Conservation (phyloP, 2,329 filamentous ascomycete genomes). For the Ampelomyces quisqualis region DNA sequence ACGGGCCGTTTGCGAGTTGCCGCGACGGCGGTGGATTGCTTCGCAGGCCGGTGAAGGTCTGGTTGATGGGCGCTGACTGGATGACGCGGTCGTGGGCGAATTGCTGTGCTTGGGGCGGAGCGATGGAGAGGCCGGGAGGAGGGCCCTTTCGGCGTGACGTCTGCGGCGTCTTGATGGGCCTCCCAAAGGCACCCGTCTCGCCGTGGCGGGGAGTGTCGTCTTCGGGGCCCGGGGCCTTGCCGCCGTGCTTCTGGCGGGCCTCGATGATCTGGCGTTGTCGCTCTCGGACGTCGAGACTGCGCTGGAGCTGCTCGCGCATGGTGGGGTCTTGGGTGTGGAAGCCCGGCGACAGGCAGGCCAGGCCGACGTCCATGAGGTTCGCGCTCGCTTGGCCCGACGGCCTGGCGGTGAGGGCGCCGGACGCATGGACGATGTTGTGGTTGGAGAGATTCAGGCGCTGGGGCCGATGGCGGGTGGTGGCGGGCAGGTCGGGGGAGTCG, state of each 20-base stretch:
- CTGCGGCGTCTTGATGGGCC: slow-evolving; percentile 65
- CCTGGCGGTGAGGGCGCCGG: slow-evolving; percentile 59
- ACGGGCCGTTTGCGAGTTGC: slow-evolving; percentile 77
- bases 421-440: slow-evolving; percentile 46
- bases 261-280: slow-evolving; percentile 96
- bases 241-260: slow-evolving; percentile 74
- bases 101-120: slow-evolving; percentile 87
- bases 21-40: slow-evolving; percentile 63
- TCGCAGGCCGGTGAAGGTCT: slow-evolving; percentile 91
- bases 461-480: slow-evolving; percentile 71
- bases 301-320: slow-evolving; percentile 92
- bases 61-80: slow-evolving; percentile 90
- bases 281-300: slow-evolving; percentile 89
- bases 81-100: slow-evolving; percentile 95
- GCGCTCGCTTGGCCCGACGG: slow-evolving; percentile 69
- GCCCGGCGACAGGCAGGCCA: slow-evolving; percentile 91
- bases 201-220: slow-evolving; percentile 35
- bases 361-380: slow-evolving; percentile 86
- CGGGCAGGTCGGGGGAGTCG: slow-evolving; percentile 74
- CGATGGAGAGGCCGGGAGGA: slow-evolving; percentile 87
- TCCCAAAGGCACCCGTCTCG: slow-evolving; percentile 48
- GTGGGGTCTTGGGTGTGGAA: slow-evolving; percentile 96
- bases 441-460: slow-evolving; percentile 74
- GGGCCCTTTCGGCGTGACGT: slow-evolving; percentile 73
- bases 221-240: slow-evolving; percentile 50